Percentiles rank a stretch among this genome's conserved stretches.
Conservation (phyloP, 192 early-diverging fungal species). For the Gonapodya sp. region DNA sequence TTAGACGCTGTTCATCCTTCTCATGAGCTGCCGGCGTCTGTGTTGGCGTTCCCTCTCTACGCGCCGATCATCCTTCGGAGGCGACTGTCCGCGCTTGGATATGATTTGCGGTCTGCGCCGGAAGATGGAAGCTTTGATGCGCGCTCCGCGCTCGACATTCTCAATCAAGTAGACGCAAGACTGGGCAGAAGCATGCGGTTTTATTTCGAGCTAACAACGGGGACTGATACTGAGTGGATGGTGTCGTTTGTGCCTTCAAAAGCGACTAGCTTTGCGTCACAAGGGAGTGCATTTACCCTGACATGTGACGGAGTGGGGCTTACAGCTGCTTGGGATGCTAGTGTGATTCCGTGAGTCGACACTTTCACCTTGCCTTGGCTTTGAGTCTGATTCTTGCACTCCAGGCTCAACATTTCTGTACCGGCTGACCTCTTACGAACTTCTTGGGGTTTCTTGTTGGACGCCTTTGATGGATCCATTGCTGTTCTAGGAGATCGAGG, state of each 20-base stretch:
- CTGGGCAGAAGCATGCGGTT: conserved; percentile 29
- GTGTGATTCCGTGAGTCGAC: conserved; percentile 17
- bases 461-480: conserved; percentile 29
- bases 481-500: conserved; percentile 29
- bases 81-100: conserved; percentile 26
- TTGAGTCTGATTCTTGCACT: conserved; percentile 21
- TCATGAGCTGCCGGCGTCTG: conserved; percentile 30
- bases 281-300: conserved; percentile 24
- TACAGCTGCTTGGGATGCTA: conserved; percentile 28
- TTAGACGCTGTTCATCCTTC: conserved; percentile 38
- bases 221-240: conserved; percentile 28
- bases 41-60: conserved; percentile 33
- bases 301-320: conserved; percentile 25
- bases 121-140: conserved; percentile 23
- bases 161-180: conserved; percentile 27
- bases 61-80: conserved; percentile 28
- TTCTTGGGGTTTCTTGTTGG: conserved; percentile 34
- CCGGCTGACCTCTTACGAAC: conserved; percentile 1
- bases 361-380: conserved; percentile 2
- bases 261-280: not conserved
- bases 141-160: conserved; percentile 17
- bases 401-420: conserved; percentile 21
- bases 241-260: conserved; percentile 21
- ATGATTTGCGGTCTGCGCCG: conserved; percentile 21
- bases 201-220: conserved; percentile 37